Conservation (phyloP, 1,284 basidiomycete species). For the Ceratobasidium sp. region DNA sequence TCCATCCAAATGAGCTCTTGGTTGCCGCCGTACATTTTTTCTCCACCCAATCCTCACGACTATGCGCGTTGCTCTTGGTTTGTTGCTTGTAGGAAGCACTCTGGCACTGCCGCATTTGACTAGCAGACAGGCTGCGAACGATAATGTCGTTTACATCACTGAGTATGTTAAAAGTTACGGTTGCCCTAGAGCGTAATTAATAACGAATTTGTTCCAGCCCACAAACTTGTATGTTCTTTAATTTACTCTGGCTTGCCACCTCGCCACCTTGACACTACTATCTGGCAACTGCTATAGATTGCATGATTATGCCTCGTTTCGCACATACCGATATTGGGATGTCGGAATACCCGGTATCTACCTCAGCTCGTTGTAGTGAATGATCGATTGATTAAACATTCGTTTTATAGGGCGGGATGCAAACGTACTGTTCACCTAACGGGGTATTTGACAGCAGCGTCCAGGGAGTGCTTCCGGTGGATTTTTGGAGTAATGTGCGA, state of each 20-base stretch:
- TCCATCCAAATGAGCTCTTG: background rate
- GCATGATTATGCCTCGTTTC: conserved; percentile 38
- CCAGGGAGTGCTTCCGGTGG: conserved; percentile 39
- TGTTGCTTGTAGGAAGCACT: background rate
- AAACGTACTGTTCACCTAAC: conserved; percentile 41
- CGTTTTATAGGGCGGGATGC: conserved; percentile 39
- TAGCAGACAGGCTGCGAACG: conserved; percentile 9
- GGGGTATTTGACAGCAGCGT: conserved; percentile 18
- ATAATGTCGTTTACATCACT: conserved; percentile 33
- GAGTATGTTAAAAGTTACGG: background rate
- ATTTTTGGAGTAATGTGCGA: conserved; percentile 42
- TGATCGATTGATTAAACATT: background rate
- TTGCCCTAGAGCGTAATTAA: background rate
- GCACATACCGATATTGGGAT: conserved; percentile 39
- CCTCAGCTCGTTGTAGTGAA: background rate
- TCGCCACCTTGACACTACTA: background rate
- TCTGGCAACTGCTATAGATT: conserved; percentile 4
- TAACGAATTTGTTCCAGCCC: background rate
- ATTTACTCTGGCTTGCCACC: background rate
- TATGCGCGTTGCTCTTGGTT: background rate
- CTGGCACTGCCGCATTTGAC: conserved; percentile 1
- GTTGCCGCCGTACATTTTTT: background rate
- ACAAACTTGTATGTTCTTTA: conserved; percentile 21
- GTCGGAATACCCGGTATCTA: conserved; percentile 35
- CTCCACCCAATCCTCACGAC: conserved; percentile 7